A percentile compares a stretch with the other conserved stretches of the same genome.
These are phyloP conservation scores for Isatis lusitanica DNA, from an alignment of 441 rosid genomes.

Conservation along the genomic window DNA sequence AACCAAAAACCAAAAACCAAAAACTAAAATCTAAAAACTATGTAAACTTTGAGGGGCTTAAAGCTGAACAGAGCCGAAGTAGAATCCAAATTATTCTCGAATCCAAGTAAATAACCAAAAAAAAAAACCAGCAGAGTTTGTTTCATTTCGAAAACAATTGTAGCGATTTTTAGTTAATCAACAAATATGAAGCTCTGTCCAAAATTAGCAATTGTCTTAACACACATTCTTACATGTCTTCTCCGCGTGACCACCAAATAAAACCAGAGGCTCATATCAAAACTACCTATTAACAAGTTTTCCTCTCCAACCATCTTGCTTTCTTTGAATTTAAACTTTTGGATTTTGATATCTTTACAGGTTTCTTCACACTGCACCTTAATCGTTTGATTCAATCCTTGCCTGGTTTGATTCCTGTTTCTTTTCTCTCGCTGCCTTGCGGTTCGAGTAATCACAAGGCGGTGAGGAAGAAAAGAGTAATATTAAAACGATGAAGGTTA, in stretches of 20 bases:
- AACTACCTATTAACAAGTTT: slow-evolving; percentile 8
- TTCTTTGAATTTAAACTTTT: slow-evolving; percentile 6
- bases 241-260: slow-evolving; percentile 30
- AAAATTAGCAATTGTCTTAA: slow-evolving; percentile 29
- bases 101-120: not conserved
- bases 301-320: slow-evolving; percentile 23
- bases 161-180: slow-evolving; percentile 25
- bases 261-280: slow-evolving; percentile 36
- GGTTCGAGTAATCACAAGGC: slow-evolving; percentile 37
- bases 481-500: slow-evolving; percentile 5
- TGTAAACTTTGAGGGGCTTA: no score
- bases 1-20: no score
- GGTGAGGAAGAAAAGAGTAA: slow-evolving; percentile 22
- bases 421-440: slow-evolving; percentile 37
- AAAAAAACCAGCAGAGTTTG: slow-evolving; percentile 2
- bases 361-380: slow-evolving; percentile 24
- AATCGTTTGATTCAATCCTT: slow-evolving; percentile 9
- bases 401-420: slow-evolving; percentile 12
- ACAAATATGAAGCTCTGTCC: slow-evolving; percentile 26
- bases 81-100: not conserved
- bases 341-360: slow-evolving; percentile 12
- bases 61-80: no score
- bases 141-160: slow-evolving; percentile 6
- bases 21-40: no score
- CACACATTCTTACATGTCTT: slow-evolving; percentile 29